These are phyloP conservation scores for Takashimella tepidaria DNA, from an alignment of 1,284 basidiomycete species.

Conservation along the genomic window DNA sequence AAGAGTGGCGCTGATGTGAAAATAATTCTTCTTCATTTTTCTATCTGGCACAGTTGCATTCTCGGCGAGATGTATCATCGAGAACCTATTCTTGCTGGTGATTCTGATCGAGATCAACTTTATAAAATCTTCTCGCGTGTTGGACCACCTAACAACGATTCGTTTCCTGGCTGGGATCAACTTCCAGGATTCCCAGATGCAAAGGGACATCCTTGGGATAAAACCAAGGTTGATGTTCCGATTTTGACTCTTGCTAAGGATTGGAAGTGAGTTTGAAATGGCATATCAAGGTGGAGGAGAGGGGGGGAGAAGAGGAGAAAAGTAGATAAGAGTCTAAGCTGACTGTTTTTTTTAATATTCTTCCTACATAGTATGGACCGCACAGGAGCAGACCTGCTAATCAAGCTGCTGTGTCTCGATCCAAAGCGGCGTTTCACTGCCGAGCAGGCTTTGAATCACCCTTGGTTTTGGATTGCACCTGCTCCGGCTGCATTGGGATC, in stretches of 20 bases:
- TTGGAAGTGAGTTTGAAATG: constrained; percentile 27
- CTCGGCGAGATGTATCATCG: constrained; percentile 92
- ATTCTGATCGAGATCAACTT: constrained; percentile 83
- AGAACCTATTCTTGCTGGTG: constrained; percentile 81
- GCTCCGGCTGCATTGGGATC: constrained; percentile 74
- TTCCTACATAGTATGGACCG: constrained; percentile 33
- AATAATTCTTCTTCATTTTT: too few relatives aligned
- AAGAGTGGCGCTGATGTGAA: too few relatives aligned
- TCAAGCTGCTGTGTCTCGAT: constrained; percentile 52
- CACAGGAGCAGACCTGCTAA: constrained; percentile 46
- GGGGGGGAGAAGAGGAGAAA: too few relatives aligned
- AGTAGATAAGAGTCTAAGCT: too few relatives aligned
- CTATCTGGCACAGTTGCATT: constrained; percentile 63
- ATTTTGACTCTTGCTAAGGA: constrained; percentile 22
- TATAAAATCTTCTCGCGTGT: constrained; percentile 85
- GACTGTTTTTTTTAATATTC: too few relatives aligned
- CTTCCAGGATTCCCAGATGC: constrained; percentile 74
- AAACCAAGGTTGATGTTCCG: constrained; percentile 19
- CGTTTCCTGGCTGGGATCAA: constrained; percentile 70
- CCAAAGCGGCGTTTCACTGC: constrained; percentile 54
- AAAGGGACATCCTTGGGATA: constrained; percentile 36
- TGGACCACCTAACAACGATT: constrained; percentile 70
- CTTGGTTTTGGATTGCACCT: constrained; percentile 70
- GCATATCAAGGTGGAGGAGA: background rate
- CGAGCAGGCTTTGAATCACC: constrained; percentile 50